These are phyloP conservation scores for Begonia loranthoides DNA, from an alignment of 306 rosid genomes.

Conservation along the genomic window DNA sequence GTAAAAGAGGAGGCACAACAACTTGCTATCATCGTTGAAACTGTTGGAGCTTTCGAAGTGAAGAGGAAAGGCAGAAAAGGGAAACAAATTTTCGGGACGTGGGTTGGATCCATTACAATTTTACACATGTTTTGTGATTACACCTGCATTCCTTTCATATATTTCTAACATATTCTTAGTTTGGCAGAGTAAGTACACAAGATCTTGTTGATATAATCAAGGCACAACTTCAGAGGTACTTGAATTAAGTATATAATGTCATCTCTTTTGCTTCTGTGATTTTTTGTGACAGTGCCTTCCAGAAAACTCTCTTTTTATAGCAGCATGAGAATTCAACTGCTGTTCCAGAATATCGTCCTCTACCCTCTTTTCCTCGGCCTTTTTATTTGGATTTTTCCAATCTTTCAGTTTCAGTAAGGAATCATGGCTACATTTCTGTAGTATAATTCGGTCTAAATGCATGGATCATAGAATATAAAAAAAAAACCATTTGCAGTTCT, in stretches of 20 bases:
- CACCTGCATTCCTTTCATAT: conserved; percentile 4
- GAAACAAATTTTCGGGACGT: conserved; percentile 89
- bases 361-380: too few species aligned
- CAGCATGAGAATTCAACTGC: too few species aligned
- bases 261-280: too few species aligned
- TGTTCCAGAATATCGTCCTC: too few species aligned
- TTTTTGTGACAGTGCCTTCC: too few species aligned
- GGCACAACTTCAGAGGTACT: conserved; percentile 91
- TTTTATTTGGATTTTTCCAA: too few species aligned
- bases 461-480: too few species aligned
- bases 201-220: conserved; percentile 96
- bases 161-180: conserved; percentile 19
- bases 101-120: conserved; percentile 9
- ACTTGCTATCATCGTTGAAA: conserved; percentile 71
- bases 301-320: too few species aligned
- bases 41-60: conserved; percentile 90
- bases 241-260: background rate
- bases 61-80: conserved; percentile 98
- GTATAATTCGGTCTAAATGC: too few species aligned
- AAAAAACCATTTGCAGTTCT: too few species aligned
- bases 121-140: background rate
- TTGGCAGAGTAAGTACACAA: conserved; percentile 76
- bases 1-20: conserved; percentile 93
- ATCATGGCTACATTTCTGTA: too few species aligned
- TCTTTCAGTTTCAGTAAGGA: too few species aligned